Conservation (phyloP, 352 stramenopile species). For the Halophytophthora polymorphica region DNA sequence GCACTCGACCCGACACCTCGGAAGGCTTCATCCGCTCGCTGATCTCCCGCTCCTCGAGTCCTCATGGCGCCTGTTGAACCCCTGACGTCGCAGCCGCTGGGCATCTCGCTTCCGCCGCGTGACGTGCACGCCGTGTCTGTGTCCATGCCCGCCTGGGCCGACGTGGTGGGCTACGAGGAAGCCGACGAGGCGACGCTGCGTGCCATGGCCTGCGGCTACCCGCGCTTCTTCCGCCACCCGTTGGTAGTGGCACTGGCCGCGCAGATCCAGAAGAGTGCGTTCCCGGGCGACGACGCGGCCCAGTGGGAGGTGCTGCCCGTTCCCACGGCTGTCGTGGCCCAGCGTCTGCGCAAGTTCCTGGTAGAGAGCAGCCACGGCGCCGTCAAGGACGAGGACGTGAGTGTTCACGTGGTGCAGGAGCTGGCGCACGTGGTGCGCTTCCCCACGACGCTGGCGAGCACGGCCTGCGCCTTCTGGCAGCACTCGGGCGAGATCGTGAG, state of each 20-base stretch:
- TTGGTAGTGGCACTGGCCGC: constrained; percentile 68
- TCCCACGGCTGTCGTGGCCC: constrained; percentile 53
- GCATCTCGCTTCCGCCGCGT: constrained; percentile 64
- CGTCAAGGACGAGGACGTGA: constrained; percentile 26
- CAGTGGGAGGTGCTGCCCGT: constrained; percentile 41
- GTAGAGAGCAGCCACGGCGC: constrained; percentile 26
- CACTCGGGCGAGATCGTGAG: constrained; percentile 92
- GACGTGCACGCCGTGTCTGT: constrained; percentile 79
- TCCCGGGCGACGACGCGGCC: constrained; percentile 4
- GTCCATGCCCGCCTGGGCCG: constrained; percentile 74
- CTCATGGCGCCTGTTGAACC: background rate
- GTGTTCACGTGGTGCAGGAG: constrained; percentile 40
- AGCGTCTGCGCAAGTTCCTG: constrained; percentile 72
- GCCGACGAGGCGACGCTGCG: constrained; percentile 55
- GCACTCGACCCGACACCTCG: no score
- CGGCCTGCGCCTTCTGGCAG: constrained; percentile 91
- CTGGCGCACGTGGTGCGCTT: constrained; percentile 75
- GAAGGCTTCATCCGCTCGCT: no score
- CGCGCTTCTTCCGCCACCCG: constrained; percentile 91
- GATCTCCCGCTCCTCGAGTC: background rate
- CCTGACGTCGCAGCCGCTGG: constrained; percentile 46
- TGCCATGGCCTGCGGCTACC: constrained; percentile 88
- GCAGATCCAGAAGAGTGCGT: constrained; percentile 26
- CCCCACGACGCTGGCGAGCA: constrained; percentile 33
- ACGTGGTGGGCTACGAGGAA: constrained; percentile 92